phyloP scores from a whole-genome alignment of 139 green algal genomes.

The Chlorella sp. region DNA sequence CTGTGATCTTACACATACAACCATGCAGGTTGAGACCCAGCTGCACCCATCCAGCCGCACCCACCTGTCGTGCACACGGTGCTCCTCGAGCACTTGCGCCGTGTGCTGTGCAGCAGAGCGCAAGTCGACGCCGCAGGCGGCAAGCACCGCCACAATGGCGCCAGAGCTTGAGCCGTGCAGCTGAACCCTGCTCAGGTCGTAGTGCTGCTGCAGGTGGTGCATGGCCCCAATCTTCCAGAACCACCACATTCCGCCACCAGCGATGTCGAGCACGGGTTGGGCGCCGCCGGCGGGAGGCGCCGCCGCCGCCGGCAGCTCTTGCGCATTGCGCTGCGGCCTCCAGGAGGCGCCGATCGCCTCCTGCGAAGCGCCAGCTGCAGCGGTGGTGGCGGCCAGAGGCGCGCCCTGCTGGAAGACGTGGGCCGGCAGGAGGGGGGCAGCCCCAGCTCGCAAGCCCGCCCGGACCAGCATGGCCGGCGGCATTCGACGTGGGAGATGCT shows the following conservation, averaged over 20 bases:
- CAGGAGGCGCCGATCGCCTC: neutral
- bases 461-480: too few relatives aligned
- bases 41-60: too few relatives aligned
- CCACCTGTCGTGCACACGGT: slow-evolving; percentile 15
- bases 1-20: too few relatives aligned
- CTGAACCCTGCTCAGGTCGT: neutral
- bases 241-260: slow-evolving; percentile 2
- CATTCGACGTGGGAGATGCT: too few relatives aligned
- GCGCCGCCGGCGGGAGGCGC: neutral
- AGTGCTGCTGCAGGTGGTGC: slow-evolving; percentile 13
- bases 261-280: neutral
- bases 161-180: slow-evolving; percentile 20
- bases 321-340: neutral
- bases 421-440: too few relatives aligned
- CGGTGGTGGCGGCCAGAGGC: neutral
- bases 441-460: too few relatives aligned
- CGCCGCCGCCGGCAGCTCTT: neutral
- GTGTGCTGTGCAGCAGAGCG: neutral
- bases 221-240: slow-evolving; percentile 4
- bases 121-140: slow-evolving; percentile 2
- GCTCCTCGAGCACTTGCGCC: neutral
- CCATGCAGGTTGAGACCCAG: too few relatives aligned
- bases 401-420: neutral
- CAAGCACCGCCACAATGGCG: slow-evolving; percentile 4
- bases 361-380: neutral